Evolutionary conservation across 78 protist genomes (phyloP).

Genomic region (Polysphondylium violaceum): DNA sequence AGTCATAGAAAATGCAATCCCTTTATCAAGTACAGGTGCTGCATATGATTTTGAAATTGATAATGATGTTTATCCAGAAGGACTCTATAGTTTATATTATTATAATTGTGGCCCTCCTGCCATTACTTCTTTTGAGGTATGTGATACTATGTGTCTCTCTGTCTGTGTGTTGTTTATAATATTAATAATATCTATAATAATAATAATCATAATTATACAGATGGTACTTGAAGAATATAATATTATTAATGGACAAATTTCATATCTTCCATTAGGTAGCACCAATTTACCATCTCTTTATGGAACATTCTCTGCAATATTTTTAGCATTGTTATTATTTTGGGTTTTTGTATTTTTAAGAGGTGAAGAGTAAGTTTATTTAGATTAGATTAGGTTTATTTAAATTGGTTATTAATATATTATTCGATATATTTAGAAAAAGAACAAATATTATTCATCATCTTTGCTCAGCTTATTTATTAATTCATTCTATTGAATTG

Average conservation of each 20-base stretch:
- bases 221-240: conserved; percentile 64
- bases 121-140: conserved; percentile 40
- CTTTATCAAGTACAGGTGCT: neutral
- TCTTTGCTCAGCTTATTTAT: conserved; percentile 28
- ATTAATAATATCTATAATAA: neutral
- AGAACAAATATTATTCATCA: conserved; percentile 57
- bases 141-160: neutral
- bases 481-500: conserved; percentile 29
- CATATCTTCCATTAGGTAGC: conserved; percentile 62
- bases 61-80: conserved; percentile 22
- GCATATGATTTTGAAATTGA: neutral
- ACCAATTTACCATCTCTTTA: conserved; percentile 66
- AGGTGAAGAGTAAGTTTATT: conserved; percentile 22
- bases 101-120: conserved; percentile 19
- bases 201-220: conserved; percentile 8
- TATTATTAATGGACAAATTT: conserved; percentile 12
- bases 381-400: neutral
- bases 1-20: too few relatives aligned
- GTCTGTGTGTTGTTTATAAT: neutral
- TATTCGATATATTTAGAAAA: conserved; percentile 8
- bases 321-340: conserved; percentile 10
- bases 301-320: conserved; percentile 21
- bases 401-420: neutral
- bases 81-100: conserved; percentile 43
- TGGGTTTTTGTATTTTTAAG: conserved; percentile 73